These are phyloP conservation scores for Moesziomyces globuligerus DNA, from an alignment of 1,284 basidiomycete genomes.

Conservation along the genomic window DNA sequence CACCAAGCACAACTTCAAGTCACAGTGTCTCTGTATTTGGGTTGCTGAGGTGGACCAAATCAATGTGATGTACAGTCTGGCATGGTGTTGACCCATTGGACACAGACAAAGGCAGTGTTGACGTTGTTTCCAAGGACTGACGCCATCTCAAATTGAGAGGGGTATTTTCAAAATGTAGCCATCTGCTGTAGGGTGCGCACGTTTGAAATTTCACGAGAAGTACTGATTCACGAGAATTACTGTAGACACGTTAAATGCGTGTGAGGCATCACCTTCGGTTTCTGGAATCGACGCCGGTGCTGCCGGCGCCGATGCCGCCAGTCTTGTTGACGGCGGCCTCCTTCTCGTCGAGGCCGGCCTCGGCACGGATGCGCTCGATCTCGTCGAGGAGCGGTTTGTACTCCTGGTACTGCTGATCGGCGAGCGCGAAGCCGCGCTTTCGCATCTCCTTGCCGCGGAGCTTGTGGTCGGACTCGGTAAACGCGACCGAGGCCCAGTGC, in stretches of 20 bases:
- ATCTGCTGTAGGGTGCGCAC: not conserved
- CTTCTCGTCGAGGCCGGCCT: conserved; percentile 86
- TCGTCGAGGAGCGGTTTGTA: conserved; percentile 65
- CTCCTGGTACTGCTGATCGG: conserved; percentile 60
- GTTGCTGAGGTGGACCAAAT: no score
- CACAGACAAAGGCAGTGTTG: no score
- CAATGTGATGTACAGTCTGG: no score
- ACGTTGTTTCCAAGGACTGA: no score
- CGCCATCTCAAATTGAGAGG: no score
- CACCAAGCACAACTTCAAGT: no score
- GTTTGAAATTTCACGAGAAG: not conserved
- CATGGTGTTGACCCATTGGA: no score
- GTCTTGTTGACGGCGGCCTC: conserved; percentile 70
- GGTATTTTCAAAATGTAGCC: not conserved
- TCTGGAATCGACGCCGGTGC: conserved; percentile 46
- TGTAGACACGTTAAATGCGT: not conserved
- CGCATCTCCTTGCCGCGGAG: conserved; percentile 83
- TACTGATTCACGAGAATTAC: no score
- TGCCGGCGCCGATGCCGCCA: conserved; percentile 43
- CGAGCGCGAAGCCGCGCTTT: conserved; percentile 72
- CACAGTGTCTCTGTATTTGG: no score
- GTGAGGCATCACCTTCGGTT: conserved; percentile 31
- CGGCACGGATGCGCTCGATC: conserved; percentile 83
- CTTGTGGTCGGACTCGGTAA: conserved; percentile 71
- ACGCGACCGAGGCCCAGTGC: conserved; percentile 83